phyloP scores from a whole-genome alignment of 305 asterid species.

The Rubia peregrina region DNA sequence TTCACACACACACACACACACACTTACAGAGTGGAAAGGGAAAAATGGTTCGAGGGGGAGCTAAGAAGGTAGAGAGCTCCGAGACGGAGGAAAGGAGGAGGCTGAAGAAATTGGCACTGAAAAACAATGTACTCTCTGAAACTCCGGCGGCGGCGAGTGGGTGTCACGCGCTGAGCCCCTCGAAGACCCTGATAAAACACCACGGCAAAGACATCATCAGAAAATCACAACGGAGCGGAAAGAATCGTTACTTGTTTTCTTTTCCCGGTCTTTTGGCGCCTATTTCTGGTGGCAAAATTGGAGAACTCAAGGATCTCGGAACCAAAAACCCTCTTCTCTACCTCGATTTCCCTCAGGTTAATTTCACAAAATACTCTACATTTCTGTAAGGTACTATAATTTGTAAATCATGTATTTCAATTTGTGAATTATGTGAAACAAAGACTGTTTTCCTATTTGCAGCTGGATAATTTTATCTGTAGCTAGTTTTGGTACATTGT shows the following conservation, averaged over 20 bases:
- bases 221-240: slow-evolving; percentile 62
- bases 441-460: background rate
- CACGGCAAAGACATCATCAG: slow-evolving; percentile 65
- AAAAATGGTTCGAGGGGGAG: slow-evolving; percentile 49
- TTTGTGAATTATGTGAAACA: background rate
- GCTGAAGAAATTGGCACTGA: slow-evolving; percentile 45
- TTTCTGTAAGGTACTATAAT: background rate
- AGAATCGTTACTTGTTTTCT: slow-evolving; percentile 59
- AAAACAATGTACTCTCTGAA: slow-evolving; percentile 41
- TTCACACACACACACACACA: background rate
- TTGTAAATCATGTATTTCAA: background rate
- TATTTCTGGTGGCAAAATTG: slow-evolving; percentile 73
- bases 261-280: slow-evolving; percentile 72
- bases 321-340: slow-evolving; percentile 82
- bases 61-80: slow-evolving; percentile 40
- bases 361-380: background rate
- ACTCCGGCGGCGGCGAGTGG: slow-evolving; percentile 30
- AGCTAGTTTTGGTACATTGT: background rate
- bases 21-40: background rate
- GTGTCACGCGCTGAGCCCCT: slow-evolving; percentile 43
- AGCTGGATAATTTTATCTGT: background rate
- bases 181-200: slow-evolving; percentile 64
- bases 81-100: slow-evolving; percentile 52
- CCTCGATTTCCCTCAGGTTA: slow-evolving; percentile 83
- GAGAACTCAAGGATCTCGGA: slow-evolving; percentile 76